phyloP scores from a whole-genome alignment of 495 filamentous ascomycete species.

The Zalerion maritima region DNA sequence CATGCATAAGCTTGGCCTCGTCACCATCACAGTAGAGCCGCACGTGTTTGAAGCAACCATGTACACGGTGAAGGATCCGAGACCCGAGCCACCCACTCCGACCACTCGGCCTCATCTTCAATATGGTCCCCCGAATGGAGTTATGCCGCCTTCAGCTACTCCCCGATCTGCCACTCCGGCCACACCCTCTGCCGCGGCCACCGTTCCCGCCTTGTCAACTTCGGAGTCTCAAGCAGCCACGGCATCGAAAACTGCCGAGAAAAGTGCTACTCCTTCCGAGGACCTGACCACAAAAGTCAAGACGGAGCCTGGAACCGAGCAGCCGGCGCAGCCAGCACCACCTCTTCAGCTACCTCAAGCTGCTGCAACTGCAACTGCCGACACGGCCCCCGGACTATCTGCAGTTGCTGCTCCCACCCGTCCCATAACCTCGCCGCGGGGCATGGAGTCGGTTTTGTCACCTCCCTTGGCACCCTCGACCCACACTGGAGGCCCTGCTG shows the following conservation, averaged over 20 bases:
- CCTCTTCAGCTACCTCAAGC: conserved; percentile 24
- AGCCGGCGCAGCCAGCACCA: conserved; percentile 20
- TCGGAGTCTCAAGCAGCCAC: conserved; percentile 6
- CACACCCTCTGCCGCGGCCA: conserved; percentile 7
- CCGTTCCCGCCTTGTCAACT: conserved; percentile 6
- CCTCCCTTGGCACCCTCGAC: no score
- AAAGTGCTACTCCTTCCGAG: no score
- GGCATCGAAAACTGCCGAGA: conserved; percentile 9
- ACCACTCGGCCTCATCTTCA: conserved; percentile 48
- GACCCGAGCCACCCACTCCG: conserved; percentile 21
- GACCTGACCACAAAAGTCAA: no score
- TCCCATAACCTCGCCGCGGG: conserved; percentile 14
- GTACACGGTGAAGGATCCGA: conserved; percentile 67
- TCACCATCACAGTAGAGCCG: conserved; percentile 74
- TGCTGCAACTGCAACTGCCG: conserved; percentile 6
- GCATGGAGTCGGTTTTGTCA: conserved; percentile 20
- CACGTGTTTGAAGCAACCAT: conserved; percentile 82
- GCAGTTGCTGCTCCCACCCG: not conserved
- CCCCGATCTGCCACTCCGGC: conserved; percentile 12
- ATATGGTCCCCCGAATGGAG: conserved; percentile 49
- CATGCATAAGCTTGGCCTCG: conserved; percentile 70
- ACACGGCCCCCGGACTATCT: not conserved
- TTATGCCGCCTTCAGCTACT: conserved; percentile 39
- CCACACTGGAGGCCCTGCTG: conserved; percentile 4
- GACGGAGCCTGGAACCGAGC: no score